Base-by-base conservation (phyloP, 768 basidiomycete species). In the Tylopilus sp. region DNA sequence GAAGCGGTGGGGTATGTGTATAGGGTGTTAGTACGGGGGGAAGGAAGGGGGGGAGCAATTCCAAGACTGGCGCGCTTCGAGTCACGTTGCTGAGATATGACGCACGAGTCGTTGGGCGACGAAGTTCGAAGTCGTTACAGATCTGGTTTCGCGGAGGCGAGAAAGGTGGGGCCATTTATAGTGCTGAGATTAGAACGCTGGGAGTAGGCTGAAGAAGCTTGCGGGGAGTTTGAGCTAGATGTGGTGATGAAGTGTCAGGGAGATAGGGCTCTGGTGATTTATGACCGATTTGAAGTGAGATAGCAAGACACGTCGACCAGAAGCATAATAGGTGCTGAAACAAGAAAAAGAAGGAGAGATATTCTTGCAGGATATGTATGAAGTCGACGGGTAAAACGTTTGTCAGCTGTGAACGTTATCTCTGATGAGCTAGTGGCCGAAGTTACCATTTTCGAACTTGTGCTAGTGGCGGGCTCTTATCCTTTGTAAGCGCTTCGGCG, bases 391-490 rank as follows among this genome's bases (percentile, higher is more conserved):
- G 11, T 43, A 44, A 35, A 28, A 18, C n/a, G 46, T 51, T 53
- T 47, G 61, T 62, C 47, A 54, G 38, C 40, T 28, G 15, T 25
- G 47, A 62, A 57, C 40, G 47, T 40, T 57, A 60, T 63, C 47
- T 41, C 31, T 50, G 41, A 48, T 44, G 47, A 40, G 36, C 22
- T 40, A 38, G 17, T n/a, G n/a, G 12, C 5, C 3, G 13, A 9
- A 6, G 4, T 41, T 47, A 23, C 55, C 26, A 8, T 30, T 50
- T 40, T 28, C n/a, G 39, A 25, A 30, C n/a, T n/a, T n/a, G n/a
- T n/a, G n/a, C n/a, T n/a, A n/a, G 46, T n/a, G 1, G 25, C 10
- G 5, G 12, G 26, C 8, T 31, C 21, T 41, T 33, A 30, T 41
- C 28, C 18, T 47, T 35, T 40, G n/a, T 23, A 30, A 28, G 26